phyloP scores from a whole-genome alignment of 768 basidiomycete species.

The Tulasnella calospora region DNA sequence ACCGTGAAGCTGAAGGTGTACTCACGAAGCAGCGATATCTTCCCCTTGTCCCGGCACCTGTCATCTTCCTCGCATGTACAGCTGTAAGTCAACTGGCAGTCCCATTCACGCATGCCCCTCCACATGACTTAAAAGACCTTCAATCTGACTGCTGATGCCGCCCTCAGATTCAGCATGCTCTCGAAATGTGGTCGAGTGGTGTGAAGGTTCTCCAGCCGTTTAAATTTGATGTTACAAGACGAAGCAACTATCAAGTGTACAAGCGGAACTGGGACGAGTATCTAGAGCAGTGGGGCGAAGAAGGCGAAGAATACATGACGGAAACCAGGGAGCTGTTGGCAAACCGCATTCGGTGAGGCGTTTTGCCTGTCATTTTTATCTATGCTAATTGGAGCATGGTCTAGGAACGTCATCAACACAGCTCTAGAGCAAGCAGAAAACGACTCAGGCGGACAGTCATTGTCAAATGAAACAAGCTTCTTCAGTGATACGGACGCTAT shows the following conservation, averaged over 20 bases:
- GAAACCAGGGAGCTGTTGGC: background rate
- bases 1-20: background rate
- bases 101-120: too few relatives aligned
- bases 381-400: background rate
- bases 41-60: background rate
- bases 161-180: background rate
- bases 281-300: background rate
- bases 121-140: too few relatives aligned
- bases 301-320: background rate
- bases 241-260: background rate
- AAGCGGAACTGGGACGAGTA: background rate
- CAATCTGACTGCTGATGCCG: too few relatives aligned
- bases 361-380: background rate
- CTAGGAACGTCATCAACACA: background rate
- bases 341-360: background rate
- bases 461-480: background rate
- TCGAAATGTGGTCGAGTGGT: background rate
- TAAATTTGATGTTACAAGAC: background rate
- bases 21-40: background rate
- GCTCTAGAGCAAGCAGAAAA: background rate
- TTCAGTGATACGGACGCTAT: background rate
- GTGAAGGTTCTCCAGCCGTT: background rate
- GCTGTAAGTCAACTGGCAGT: background rate
- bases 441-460: background rate
- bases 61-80: background rate